Conservation (phyloP, 441 rosid species). For the Populus hybrid region DNA sequence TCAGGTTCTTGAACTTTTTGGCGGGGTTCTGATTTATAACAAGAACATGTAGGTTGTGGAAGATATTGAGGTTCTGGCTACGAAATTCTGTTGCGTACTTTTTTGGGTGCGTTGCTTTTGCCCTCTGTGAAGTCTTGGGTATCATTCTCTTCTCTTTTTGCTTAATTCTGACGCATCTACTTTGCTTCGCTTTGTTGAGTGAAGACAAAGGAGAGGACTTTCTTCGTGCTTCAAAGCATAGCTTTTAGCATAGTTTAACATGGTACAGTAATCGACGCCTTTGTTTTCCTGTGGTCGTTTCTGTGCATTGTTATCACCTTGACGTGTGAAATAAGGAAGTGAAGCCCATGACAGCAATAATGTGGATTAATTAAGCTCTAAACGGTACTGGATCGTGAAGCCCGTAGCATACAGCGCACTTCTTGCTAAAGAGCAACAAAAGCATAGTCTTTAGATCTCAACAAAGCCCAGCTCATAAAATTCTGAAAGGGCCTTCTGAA, state of each 20-base stretch:
- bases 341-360: neutral
- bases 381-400: neutral
- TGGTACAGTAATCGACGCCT: neutral
- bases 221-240: neutral
- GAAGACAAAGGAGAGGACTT: neutral
- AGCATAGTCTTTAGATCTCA: no score
- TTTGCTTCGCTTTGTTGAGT: neutral
- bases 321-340: neutral
- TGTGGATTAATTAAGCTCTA: neutral
- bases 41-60: neutral
- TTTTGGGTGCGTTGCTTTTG: conserved; percentile 41
- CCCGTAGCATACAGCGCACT: neutral
- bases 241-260: no score
- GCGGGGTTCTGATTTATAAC: neutral
- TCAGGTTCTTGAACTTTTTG: neutral
- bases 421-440: neutral
- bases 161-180: neutral
- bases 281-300: neutral
- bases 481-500: neutral
- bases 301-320: neutral
- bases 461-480: neutral
- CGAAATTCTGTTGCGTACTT: neutral
- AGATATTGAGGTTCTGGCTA: neutral
- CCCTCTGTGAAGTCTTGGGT: conserved; percentile 23
- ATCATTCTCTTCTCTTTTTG: conserved; percentile 21